Percentiles rank a stretch among this genome's conserved stretches.
phyloP scores from a whole-genome alignment of 1,284 basidiomycete genomes.

The Fomes fomentarius region DNA sequence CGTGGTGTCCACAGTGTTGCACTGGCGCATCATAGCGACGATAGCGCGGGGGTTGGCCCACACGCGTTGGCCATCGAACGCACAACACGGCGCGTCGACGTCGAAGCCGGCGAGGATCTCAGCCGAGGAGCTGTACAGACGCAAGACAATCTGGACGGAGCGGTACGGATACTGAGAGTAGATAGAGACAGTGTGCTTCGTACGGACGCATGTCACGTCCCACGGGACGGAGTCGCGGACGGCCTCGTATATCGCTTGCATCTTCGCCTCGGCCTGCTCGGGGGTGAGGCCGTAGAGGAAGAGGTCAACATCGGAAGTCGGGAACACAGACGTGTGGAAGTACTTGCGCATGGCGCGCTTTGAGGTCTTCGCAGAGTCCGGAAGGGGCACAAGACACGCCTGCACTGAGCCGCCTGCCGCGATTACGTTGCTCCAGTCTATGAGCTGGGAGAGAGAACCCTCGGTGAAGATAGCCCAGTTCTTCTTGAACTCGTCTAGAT shows the following conservation, averaged over 20 bases:
- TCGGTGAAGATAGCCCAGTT: conserved; percentile 64
- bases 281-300: conserved; percentile 61
- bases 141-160: conserved; percentile 58
- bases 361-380: conserved; percentile 47
- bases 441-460: conserved; percentile 55
- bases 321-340: conserved; percentile 55
- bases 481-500: conserved; percentile 58
- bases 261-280: conserved; percentile 63
- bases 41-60: conserved; percentile 60
- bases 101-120: conserved; percentile 67
- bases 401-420: conserved; percentile 61
- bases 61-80: conserved; percentile 57
- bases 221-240: conserved; percentile 64
- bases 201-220: conserved; percentile 66
- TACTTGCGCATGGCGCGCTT: conserved; percentile 58
- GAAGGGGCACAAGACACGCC: conserved; percentile 55
- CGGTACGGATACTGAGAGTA: conserved; percentile 67
- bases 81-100: conserved; percentile 60
- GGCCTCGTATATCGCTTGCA: conserved; percentile 58
- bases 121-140: conserved; percentile 59
- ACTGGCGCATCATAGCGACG: conserved; percentile 60
- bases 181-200: conserved; percentile 65
- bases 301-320: conserved; percentile 64
- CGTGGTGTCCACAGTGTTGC: conserved; percentile 60
- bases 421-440: conserved; percentile 63